Evolutionary conservation across 106 monocot species (phyloP).

Genomic region (Platanthera zijinensis): DNA sequence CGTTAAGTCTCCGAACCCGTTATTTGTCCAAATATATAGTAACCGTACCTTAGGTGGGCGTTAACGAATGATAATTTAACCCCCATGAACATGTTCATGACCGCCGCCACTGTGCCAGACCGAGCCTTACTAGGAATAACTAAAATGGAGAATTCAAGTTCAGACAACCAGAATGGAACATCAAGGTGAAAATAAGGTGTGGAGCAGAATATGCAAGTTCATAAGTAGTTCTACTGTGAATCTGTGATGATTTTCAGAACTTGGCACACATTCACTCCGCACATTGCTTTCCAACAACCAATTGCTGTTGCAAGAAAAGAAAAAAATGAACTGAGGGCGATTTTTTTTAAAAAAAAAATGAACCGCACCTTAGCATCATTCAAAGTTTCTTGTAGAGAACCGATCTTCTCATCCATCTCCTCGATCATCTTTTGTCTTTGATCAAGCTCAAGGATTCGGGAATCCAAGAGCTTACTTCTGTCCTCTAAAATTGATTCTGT

Average conservation of each 20-base stretch:
- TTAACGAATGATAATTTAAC: too few relatives aligned
- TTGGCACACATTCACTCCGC: not conserved
- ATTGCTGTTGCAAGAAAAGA: not conserved
- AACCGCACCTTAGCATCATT: slow-evolving; percentile 41
- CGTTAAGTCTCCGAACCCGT: too few relatives aligned
- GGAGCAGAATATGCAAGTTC: not conserved
- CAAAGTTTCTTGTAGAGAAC: slow-evolving; percentile 27
- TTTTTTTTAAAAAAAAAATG: not conserved
- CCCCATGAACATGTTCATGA: too few relatives aligned
- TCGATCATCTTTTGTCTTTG: slow-evolving; percentile 28
- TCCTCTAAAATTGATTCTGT: slow-evolving; percentile 41
- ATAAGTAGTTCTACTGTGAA: not conserved
- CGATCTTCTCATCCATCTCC: slow-evolving; percentile 49
- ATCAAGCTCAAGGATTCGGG: slow-evolving; percentile 27
- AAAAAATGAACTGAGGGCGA: not conserved
- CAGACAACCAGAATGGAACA: not conserved
- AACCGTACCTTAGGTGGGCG: too few relatives aligned
- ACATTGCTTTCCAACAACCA: not conserved
- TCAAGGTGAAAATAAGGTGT: too few relatives aligned
- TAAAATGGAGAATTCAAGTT: not conserved
- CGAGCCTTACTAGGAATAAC: not conserved
- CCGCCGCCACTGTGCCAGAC: too few relatives aligned
- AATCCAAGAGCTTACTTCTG: slow-evolving; percentile 21
- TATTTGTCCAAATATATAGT: too few relatives aligned
- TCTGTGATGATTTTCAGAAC: not conserved